A percentile compares a stretch with the other conserved stretches of the same genome.
These are phyloP conservation scores for Colletotrichum sp. DNA, from an alignment of 2,329 filamentous ascomycete genomes.

Conservation along the genomic window DNA sequence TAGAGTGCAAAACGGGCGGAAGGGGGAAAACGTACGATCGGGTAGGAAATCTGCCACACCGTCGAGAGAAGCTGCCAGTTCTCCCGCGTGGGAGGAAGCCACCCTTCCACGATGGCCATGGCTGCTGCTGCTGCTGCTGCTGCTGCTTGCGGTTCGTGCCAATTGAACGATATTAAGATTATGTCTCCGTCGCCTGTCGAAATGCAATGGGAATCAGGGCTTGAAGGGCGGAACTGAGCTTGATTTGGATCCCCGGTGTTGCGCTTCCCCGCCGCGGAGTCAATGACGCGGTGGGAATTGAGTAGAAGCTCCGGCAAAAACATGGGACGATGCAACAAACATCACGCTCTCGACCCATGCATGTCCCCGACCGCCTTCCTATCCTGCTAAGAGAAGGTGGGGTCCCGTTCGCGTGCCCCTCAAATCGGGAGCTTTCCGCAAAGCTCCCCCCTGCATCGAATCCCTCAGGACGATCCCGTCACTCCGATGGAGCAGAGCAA, in stretches of 20 bases:
- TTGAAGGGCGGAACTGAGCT: neutral
- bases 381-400: neutral
- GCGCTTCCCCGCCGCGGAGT: neutral
- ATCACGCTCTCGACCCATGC: neutral
- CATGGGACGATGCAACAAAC: neutral
- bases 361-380: neutral
- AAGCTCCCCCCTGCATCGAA: neutral
- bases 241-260: neutral
- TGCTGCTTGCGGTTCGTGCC: neutral
- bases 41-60: constrained; percentile 58
- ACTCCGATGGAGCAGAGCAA: neutral
- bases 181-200: neutral
- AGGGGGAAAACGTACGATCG: constrained; percentile 47
- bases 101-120: constrained; percentile 57
- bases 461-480: neutral
- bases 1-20: no score
- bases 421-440: neutral
- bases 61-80: constrained; percentile 60
- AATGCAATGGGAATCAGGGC: neutral
- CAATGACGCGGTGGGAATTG: neutral
- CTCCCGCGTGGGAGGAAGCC: constrained; percentile 63
- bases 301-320: neutral
- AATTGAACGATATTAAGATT: neutral
- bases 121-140: constrained; percentile 11
- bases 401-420: neutral